Conservation (phyloP, 306 rosid species). For the Cicer cuneatum region DNA sequence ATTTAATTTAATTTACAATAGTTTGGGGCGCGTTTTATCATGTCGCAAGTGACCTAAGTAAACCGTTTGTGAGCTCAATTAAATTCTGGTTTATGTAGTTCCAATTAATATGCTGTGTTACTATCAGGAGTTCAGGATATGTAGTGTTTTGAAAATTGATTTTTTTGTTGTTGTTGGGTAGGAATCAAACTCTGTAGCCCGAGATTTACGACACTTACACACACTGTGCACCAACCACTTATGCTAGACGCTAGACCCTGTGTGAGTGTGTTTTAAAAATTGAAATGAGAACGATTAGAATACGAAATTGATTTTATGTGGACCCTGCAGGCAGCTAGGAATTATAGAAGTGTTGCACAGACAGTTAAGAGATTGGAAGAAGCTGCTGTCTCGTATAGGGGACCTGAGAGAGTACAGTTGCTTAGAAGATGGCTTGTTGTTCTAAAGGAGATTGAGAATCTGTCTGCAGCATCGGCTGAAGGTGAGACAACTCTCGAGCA, state of each 20-base stretch:
- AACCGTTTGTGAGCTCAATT: background rate
- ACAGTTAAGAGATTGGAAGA: conserved; percentile 86
- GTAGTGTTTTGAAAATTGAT: background rate
- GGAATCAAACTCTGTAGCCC: too few relatives aligned
- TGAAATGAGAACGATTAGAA: conserved; percentile 6
- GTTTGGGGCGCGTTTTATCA: background rate
- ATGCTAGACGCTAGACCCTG: too few relatives aligned
- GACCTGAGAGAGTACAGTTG: conserved; percentile 76
- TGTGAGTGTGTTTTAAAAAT: too few relatives aligned
- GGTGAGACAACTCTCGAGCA: conserved; percentile 66
- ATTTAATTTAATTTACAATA: background rate
- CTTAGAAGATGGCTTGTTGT: conserved; percentile 86
- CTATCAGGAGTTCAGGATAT: background rate
- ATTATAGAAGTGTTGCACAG: conserved; percentile 67
- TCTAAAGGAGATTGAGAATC: conserved; percentile 76
- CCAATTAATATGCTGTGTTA: background rate
- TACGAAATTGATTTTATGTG: background rate
- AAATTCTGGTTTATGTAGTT: conserved; percentile 2
- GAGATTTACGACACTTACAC: too few relatives aligned
- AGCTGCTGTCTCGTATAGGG: conserved; percentile 79
- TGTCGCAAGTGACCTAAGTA: background rate
- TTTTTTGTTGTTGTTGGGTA: too few relatives aligned
- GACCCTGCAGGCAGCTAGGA: conserved; percentile 65
- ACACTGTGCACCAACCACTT: too few relatives aligned
- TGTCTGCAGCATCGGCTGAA: conserved; percentile 52